These are phyloP conservation scores for Pezicula neosporulosa DNA, from an alignment of 2,329 filamentous ascomycete species.

Conservation along the genomic window DNA sequence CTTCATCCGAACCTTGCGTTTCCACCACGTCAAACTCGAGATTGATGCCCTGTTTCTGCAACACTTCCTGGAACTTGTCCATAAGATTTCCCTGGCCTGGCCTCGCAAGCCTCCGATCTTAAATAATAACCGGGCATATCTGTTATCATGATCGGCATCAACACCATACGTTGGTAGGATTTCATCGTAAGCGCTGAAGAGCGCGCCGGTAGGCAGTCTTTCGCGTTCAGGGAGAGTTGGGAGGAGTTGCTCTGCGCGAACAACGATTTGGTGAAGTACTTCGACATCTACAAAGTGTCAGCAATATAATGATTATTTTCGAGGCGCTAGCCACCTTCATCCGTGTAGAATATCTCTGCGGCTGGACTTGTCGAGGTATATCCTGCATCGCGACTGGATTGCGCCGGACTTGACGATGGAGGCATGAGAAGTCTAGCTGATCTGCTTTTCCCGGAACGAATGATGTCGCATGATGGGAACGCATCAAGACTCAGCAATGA, in stretches of 20 bases:
- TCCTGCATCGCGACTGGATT: conserved; percentile 20
- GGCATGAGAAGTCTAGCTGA: conserved; percentile 36
- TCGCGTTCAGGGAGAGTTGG: conserved; percentile 54
- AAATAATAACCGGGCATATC: conserved; percentile 75
- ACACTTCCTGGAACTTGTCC: conserved; percentile 66
- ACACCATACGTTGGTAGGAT: conserved; percentile 69
- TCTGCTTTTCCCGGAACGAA: conserved; percentile 6
- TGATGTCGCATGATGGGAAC: conserved; percentile 30
- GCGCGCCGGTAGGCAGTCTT: conserved; percentile 67
- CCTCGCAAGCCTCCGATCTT: conserved; percentile 67
- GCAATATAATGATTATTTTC: not conserved
- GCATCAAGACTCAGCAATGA: conserved; percentile 3
- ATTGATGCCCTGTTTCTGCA: conserved; percentile 67
- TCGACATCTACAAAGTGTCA: conserved; percentile 60
- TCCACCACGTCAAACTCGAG: conserved; percentile 55
- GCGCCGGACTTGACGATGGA: conserved; percentile 33
- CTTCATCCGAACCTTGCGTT: conserved; percentile 4
- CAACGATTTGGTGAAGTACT: conserved; percentile 73
- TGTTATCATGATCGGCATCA: conserved; percentile 69
- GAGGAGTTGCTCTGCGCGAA: conserved; percentile 63
- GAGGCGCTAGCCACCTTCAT: conserved; percentile 46
- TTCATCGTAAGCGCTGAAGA: conserved; percentile 78
- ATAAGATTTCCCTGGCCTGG: conserved; percentile 51
- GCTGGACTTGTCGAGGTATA: conserved; percentile 6
- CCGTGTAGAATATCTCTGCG: conserved; percentile 50